phyloP scores from a whole-genome alignment of 169 alveolate genomes.

The Theileria luwenshuni region DNA sequence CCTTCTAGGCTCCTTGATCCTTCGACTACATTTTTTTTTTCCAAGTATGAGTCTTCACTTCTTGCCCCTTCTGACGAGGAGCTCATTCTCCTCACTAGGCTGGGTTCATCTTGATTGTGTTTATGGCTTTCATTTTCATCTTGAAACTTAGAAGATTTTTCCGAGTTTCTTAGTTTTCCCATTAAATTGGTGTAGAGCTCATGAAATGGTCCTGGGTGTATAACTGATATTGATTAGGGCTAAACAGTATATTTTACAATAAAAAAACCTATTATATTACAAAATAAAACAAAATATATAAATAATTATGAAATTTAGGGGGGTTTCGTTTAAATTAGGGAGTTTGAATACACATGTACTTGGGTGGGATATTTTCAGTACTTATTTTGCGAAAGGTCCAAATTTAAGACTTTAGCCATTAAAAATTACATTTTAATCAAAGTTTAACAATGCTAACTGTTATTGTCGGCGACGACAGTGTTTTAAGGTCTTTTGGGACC shows the following conservation, averaged over 20 bases:
- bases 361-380: not conserved
- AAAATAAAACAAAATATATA: not conserved
- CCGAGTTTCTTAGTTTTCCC: not conserved
- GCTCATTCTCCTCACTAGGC: constrained; percentile 21
- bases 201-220: no score
- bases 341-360: constrained; percentile 14
- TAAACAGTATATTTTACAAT: no score
- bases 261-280: no score
- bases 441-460: constrained; percentile 31
- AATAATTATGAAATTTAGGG: not conserved
- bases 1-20: constrained; percentile 10
- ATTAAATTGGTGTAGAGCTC: not conserved
- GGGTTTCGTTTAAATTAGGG: not conserved
- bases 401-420: not conserved
- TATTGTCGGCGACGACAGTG: constrained; percentile 22
- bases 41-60: not conserved
- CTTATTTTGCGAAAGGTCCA: no score
- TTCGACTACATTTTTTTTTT: constrained; percentile 1
- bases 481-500: constrained; percentile 28
- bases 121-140: not conserved
- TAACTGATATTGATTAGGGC: no score
- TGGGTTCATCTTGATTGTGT: not conserved
- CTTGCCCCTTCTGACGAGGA: constrained; percentile 5
- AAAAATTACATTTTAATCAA: not conserved
- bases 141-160: not conserved